phyloP scores from a whole-genome alignment of 2,329 filamentous ascomycete species.

The Fusarium scirpi region DNA sequence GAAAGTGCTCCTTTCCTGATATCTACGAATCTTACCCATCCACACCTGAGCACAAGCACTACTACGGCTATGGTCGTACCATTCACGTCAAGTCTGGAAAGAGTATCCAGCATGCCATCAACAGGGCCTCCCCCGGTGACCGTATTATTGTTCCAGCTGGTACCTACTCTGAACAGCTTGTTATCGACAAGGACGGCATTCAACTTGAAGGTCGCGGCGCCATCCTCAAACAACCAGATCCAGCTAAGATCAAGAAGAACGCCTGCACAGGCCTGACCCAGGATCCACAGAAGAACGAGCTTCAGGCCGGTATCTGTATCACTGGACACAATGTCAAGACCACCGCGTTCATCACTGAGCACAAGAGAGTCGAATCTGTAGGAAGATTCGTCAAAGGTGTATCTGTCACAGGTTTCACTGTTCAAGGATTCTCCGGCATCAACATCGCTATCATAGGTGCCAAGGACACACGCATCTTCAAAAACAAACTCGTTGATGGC shows the following conservation, averaged over 20 bases:
- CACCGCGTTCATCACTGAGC: constrained; percentile 45
- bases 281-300: constrained; percentile 28
- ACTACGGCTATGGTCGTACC: constrained; percentile 21
- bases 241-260: constrained; percentile 40
- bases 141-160: constrained; percentile 51
- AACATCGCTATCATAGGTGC: constrained; percentile 54
- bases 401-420: constrained; percentile 50
- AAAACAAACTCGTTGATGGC: constrained; percentile 36
- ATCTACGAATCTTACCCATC: not conserved
- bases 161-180: constrained; percentile 52
- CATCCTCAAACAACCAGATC: constrained; percentile 40
- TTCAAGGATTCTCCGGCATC: constrained; percentile 50
- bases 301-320: constrained; percentile 52
- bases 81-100: constrained; percentile 32
- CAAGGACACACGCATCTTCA: constrained; percentile 37
- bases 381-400: constrained; percentile 47
- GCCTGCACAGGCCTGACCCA: constrained; percentile 49
- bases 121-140: constrained; percentile 45
- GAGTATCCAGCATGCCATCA: constrained; percentile 51
- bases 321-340: constrained; percentile 47
- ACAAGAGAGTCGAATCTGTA: constrained; percentile 48
- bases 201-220: constrained; percentile 48
- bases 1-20: constrained; percentile 17
- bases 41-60: not conserved
- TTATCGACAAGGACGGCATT: constrained; percentile 52